A percentile compares a stretch with the other conserved stretches of the same genome.
phyloP scores from a whole-genome alignment of 306 rosid genomes.

The Herpetospermum pedunculosum region DNA sequence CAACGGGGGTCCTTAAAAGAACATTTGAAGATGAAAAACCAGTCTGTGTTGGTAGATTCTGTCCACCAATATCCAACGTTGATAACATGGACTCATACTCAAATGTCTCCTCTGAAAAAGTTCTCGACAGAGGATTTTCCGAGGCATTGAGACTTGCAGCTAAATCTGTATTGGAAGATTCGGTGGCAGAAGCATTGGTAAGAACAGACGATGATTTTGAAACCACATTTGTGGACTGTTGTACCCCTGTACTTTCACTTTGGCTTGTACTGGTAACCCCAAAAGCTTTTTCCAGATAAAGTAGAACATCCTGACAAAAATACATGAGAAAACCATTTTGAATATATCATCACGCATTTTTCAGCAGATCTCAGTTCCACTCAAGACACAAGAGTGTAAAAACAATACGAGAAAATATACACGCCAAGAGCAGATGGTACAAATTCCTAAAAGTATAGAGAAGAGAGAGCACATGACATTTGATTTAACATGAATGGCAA shows the following conservation, averaged over 20 bases:
- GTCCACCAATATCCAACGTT: slow-evolving; percentile 54
- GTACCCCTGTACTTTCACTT: slow-evolving; percentile 45
- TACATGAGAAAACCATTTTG: slow-evolving; percentile 13
- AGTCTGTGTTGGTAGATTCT: slow-evolving; percentile 45
- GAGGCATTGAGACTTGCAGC: slow-evolving; percentile 47
- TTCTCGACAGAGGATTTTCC: slow-evolving; percentile 53
- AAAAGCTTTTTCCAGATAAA: slow-evolving; percentile 75
- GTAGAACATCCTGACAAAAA: slow-evolving; percentile 64
- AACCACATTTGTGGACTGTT: slow-evolving; percentile 43
- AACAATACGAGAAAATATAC: not conserved
- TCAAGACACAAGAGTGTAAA: not conserved
- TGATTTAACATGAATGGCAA: not conserved
- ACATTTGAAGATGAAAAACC: slow-evolving; percentile 49
- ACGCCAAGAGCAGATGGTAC: not conserved
- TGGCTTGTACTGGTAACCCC: slow-evolving; percentile 60
- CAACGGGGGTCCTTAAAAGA: slow-evolving; percentile 48
- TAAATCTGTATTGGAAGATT: slow-evolving; percentile 56
- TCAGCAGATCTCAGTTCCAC: not conserved
- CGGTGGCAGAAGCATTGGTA: slow-evolving; percentile 39
- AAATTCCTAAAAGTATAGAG: not conserved
- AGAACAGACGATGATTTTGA: slow-evolving; percentile 52
- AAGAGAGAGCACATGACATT: not conserved
- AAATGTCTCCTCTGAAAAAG: slow-evolving; percentile 66
- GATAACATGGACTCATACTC: slow-evolving; percentile 59
- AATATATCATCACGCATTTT: not conserved